Base-by-base conservation (phyloP, 2,329 filamentous ascomycete genomes). In the Colletotrichum sansevieriae region DNA sequence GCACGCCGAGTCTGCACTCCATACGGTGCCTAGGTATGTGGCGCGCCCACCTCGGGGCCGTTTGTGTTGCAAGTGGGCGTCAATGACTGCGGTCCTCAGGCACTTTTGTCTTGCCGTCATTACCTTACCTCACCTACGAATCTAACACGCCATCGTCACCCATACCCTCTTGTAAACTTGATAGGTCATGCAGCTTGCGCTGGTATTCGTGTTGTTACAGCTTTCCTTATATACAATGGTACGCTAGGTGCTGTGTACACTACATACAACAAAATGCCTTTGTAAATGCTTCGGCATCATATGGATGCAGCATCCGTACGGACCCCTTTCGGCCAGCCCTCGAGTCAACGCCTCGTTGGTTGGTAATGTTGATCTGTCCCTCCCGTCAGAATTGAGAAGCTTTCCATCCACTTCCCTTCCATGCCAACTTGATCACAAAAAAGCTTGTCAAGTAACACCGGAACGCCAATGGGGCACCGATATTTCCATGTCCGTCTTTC, bases 11-110 rank as follows among this genome's bases (percentile, higher is more conserved):
- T 35, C 49, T 68, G 65, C 65, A 68, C 61, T 68, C 65, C 46
- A 63, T 67, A 46, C 25, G 25, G 57, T 63, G 61, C 35, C 52
- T 33, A 33, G 22, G 44, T 33, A 33, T 15, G 25, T 20, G 18
- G 15, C 35, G 46, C 54, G 29, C 51, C 51, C 61, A 64, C 46
- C 43, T 54, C 25, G n/a, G 65, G 51, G 43, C 22, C 65, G 61
- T 68, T 68, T 54, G 65, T 65, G 65, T 59, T 46, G 65, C 52
- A 59, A 59, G 60, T 68, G 65, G 47, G 46, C 25, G 54, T 59
- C 22, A 13, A 7, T 5, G n/a, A 43, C 47, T 47, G 35, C 13
- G 25, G 46, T 60, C 61, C 61, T 55, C 56, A 46, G 29, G 65
- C 35, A 68, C 65, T 65, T 68, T 65, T 68, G 65, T 66, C 49